A percentile compares a stretch with the other conserved stretches of the same genome.
Conservation (phyloP, 495 filamentous ascomycete species). For the Daldinia loculata region DNA sequence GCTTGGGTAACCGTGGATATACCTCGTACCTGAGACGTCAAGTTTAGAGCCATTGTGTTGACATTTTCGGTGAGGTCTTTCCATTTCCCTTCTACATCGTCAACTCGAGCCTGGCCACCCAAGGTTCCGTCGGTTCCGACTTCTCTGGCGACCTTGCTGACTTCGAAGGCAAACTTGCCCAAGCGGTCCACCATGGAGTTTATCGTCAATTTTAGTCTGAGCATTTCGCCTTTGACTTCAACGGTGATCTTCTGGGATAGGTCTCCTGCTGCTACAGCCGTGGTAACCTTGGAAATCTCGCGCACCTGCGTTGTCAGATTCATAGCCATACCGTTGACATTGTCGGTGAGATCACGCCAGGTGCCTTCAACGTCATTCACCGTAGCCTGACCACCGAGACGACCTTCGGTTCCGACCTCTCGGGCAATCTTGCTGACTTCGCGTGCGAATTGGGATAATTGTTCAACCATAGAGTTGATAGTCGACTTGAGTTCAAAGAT, state of each 20-base stretch:
- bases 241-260: conserved; percentile 95
- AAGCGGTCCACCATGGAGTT: conserved; percentile 99
- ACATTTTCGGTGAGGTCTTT: conserved; percentile 97
- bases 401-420: conserved; percentile 96
- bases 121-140: conserved; percentile 97
- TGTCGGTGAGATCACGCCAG: conserved; percentile 96
- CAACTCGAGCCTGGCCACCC: conserved; percentile 94
- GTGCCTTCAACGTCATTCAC: conserved; percentile 98
- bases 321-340: conserved; percentile 99
- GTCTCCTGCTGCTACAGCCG: conserved; percentile 93
- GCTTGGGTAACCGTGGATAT: conserved; percentile 98
- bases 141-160: conserved; percentile 97
- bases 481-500: conserved; percentile 95
- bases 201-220: conserved; percentile 95
- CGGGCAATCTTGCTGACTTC: conserved; percentile 98
- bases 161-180: conserved; percentile 96
- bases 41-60: conserved; percentile 93
- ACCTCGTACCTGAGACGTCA: conserved; percentile 87
- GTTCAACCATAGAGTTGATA: conserved; percentile 99
- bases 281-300: conserved; percentile 98
- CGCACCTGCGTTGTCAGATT: conserved; percentile 98
- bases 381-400: conserved; percentile 93
- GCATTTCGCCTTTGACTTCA: conserved; percentile 94
- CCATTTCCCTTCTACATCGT: conserved; percentile 99
- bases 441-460: conserved; percentile 93